phyloP scores from a whole-genome alignment of 768 basidiomycete genomes.

The Tylopilus vinaceipallidus region DNA sequence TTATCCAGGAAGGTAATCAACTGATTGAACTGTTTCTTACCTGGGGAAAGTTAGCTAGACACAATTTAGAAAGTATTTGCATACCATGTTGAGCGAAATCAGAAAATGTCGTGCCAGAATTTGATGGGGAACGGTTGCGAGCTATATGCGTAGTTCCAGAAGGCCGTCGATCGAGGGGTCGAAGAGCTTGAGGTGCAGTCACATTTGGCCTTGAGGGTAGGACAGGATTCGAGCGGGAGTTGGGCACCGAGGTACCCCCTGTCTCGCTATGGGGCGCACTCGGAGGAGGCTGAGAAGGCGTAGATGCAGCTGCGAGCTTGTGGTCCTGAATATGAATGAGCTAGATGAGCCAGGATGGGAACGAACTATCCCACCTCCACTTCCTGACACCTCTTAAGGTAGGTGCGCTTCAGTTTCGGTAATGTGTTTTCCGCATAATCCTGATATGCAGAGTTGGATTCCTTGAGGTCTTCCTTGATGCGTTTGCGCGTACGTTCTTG shows the following conservation, averaged over 20 bases:
- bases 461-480: constrained; percentile 88
- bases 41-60: constrained; percentile 32
- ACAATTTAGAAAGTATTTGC: neutral
- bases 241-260: constrained; percentile 29
- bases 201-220: constrained; percentile 52
- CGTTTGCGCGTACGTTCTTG: constrained; percentile 91
- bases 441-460: constrained; percentile 68
- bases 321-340: constrained; percentile 52
- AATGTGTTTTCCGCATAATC: constrained; percentile 80
- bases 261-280: constrained; percentile 35
- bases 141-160: constrained; percentile 53
- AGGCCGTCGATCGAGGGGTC: constrained; percentile 72
- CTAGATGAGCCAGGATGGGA: constrained; percentile 2
- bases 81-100: constrained; percentile 84
- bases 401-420: constrained; percentile 76
- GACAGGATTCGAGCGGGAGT: constrained; percentile 45
- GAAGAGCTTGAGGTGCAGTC: constrained; percentile 69
- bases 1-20: constrained; percentile 85
- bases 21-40: constrained; percentile 85
- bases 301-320: constrained; percentile 44
- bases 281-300: constrained; percentile 27
- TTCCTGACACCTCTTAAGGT: constrained; percentile 83
- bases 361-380: constrained; percentile 59
- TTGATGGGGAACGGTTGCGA: constrained; percentile 77
- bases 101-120: constrained; percentile 76